Base-by-base conservation (phyloP, 1,139 yeast genomes). In the Candida mesenterica region DNA sequence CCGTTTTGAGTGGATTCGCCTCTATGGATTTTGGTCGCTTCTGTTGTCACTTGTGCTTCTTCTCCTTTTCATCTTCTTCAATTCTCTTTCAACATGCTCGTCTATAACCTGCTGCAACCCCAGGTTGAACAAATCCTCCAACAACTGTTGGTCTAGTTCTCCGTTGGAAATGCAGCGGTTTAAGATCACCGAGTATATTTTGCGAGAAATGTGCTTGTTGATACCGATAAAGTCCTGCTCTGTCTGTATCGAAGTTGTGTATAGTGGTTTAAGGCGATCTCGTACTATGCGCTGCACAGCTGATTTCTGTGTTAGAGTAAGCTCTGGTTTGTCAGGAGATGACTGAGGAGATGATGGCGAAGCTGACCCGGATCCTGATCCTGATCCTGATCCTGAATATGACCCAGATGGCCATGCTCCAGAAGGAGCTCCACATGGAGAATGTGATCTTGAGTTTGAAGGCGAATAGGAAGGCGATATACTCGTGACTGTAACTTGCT, bases 211-310 rank as follows among this genome's bases (percentile, higher is more conserved):
- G 52, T 53, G 52, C 48, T 61, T 65, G 45, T 69, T 69, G 38
- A 68, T 60, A 15, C 44, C 45, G 33, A 67, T 57, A 41, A 62
- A 69, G 28, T 61, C 61, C 9, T 53, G 54, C 43, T 68, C 72
- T 8, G 57, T 32, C 15, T 17, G 24, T 17, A 39, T 33, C 23
- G 26, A 14, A 4, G 23, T 28, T 16, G 31, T 33, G 47, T 76
- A 79, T 19, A 72, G 55, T 1, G 79, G 77, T 29, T 79, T 59
- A 23, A 82, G 53, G 13, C 59, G 65, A 20, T 63, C 61, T 25
- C 87, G 59, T 5, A 82, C 80, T 39, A 75, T 66, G 17, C 53
- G 61, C 48, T 80, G 87, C 15, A 81, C 69, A 37, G 53, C 58
- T 5, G 57, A 55, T 46, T 81, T 80, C 40, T 73, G 75, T 23